phyloP scores from a whole-genome alignment of 768 basidiomycete genomes.

The Boletales sp. region DNA sequence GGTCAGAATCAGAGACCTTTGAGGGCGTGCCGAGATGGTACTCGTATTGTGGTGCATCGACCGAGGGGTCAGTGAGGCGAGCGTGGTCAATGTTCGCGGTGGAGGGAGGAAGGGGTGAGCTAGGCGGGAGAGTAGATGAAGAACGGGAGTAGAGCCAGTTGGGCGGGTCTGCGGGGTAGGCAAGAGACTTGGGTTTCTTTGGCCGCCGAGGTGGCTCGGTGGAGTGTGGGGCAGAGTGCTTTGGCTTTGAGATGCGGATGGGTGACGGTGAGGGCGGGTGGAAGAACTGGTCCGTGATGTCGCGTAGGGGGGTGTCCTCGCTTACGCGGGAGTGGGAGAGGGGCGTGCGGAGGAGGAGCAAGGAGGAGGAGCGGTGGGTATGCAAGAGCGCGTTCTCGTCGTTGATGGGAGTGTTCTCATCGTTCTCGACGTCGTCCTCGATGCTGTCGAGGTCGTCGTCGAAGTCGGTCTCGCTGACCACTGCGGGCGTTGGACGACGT shows the following conservation, averaged over 20 bases:
- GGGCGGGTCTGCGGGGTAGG: conserved; percentile 30
- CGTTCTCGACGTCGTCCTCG: too few relatives aligned
- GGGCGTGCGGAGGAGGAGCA: conserved; percentile 24
- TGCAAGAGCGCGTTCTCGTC: conserved; percentile 13
- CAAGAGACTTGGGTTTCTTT: conserved; percentile 30
- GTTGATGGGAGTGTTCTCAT: too few relatives aligned
- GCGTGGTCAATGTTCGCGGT: conserved; percentile 16
- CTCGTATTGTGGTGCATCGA: conserved; percentile 14
- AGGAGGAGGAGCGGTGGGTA: too few relatives aligned
- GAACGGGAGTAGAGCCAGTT: conserved; percentile 26
- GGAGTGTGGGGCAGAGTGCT: too few relatives aligned
- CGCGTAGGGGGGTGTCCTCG: conserved; percentile 26
- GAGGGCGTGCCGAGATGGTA: conserved; percentile 22
- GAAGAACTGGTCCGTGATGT: conserved; percentile 34
- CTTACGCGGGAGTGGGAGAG: conserved; percentile 17
- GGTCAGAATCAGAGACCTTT: conserved; percentile 40
- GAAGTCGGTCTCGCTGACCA: conserved; percentile 20
- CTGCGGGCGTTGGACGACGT: too few relatives aligned
- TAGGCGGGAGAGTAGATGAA: conserved; percentile 33
- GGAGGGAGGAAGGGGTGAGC: conserved; percentile 29
- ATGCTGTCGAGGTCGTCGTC: too few relatives aligned
- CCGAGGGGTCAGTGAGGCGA: too few relatives aligned
- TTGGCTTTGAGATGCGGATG: conserved; percentile 19
- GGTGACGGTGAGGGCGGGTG: conserved; percentile 32
- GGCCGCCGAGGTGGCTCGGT: conserved; percentile 29